A percentile compares a stretch with the other conserved stretches of the same genome.
Evolutionary conservation across 352 stramenopile genomes (phyloP).

Genomic region (Phytophthora pluvialis): DNA sequence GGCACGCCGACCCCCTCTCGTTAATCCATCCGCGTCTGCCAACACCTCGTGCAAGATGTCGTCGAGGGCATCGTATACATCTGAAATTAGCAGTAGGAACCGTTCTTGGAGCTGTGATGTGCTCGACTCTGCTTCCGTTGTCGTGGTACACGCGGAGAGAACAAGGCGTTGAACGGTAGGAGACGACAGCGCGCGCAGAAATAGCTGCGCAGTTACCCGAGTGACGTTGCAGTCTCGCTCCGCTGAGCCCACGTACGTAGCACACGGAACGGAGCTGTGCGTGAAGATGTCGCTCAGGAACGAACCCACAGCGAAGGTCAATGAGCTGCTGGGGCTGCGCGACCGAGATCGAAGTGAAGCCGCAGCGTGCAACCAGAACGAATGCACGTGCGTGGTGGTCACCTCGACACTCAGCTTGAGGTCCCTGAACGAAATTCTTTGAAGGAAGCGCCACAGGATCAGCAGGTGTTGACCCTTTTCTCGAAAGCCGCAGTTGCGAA

Average conservation of each 20-base stretch:
- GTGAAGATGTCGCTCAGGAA: constrained; percentile 18
- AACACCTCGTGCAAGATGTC: constrained; percentile 11
- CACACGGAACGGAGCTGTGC: not conserved
- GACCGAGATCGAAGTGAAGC: constrained; percentile 3
- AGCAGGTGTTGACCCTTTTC: constrained; percentile 30
- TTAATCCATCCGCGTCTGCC: not conserved
- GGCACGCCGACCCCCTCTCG: not conserved
- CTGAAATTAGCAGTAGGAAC: constrained; percentile 23
- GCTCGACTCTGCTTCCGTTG: not conserved
- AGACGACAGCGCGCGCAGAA: constrained; percentile 22
- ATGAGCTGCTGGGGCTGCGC: not conserved
- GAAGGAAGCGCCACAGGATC: constrained; percentile 28
- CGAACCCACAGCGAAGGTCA: constrained; percentile 5
- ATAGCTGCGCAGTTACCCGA: constrained; percentile 15
- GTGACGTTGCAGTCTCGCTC: not conserved
- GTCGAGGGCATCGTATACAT: constrained; percentile 26
- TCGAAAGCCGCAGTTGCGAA: constrained; percentile 4
- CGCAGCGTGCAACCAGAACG: constrained; percentile 17
- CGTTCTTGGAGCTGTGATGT: constrained; percentile 8
- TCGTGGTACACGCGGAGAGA: not conserved
- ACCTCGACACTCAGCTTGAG: constrained; percentile 2
- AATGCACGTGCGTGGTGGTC: constrained; percentile 3
- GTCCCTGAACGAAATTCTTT: constrained; percentile 8
- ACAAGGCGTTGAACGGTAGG: constrained; percentile 10
- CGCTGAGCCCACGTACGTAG: not conserved